These are phyloP conservation scores for Melaleuca alternifolia DNA, from an alignment of 345 rosid species.

Conservation along the genomic window DNA sequence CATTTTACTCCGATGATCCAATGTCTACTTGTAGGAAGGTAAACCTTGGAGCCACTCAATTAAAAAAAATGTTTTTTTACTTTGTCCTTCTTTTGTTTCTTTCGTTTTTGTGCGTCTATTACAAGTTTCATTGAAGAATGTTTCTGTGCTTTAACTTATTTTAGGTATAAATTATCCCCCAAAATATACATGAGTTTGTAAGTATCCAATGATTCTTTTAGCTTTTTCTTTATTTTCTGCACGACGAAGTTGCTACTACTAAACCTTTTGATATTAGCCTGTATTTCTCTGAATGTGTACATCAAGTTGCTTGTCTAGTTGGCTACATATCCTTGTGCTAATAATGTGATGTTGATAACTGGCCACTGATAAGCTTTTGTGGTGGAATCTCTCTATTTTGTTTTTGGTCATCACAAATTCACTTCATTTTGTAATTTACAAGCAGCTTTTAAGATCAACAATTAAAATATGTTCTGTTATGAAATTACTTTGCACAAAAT, in stretches of 20 bases:
- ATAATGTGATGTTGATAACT: not conserved
- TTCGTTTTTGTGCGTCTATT: not conserved
- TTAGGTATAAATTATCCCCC: not conserved
- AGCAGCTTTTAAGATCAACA: not conserved
- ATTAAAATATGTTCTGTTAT: not conserved
- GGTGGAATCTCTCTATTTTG: not conserved
- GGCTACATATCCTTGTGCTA: not conserved
- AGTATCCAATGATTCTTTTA: not conserved
- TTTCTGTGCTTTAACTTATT: not conserved
- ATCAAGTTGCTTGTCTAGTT: not conserved
- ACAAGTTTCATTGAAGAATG: not conserved
- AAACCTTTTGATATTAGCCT: not conserved
- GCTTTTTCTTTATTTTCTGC: not conserved
- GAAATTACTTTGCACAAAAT: not conserved
- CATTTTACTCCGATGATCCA: slow-evolving; percentile 97
- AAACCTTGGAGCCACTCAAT: not conserved
- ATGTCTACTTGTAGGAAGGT: slow-evolving; percentile 97
- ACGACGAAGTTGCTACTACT: not conserved
- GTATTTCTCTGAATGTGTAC: not conserved
- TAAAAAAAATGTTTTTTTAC: not conserved
- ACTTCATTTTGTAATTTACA: not conserved
- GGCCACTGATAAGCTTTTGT: not conserved
- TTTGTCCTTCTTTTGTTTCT: not conserved
- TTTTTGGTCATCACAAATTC: not conserved
- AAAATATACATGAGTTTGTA: not conserved